phyloP scores from a whole-genome alignment of 768 basidiomycete species.

The Hebeloma cylindrosporum region DNA sequence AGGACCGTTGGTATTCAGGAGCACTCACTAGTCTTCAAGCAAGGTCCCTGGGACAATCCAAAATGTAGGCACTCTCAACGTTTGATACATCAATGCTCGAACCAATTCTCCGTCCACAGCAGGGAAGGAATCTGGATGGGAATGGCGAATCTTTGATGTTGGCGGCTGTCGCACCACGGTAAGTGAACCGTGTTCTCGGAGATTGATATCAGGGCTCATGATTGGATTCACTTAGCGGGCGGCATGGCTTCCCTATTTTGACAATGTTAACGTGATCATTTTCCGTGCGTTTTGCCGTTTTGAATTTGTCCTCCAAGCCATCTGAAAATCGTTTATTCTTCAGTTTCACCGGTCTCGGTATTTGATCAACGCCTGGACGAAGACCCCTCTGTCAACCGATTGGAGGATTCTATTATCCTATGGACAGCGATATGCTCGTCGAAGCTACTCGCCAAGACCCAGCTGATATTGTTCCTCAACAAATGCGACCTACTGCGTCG shows the following conservation, averaged over 20 bases:
- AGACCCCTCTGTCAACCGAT: slow-evolving; percentile 66
- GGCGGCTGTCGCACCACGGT: slow-evolving; percentile 72
- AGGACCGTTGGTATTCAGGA: slow-evolving; percentile 75
- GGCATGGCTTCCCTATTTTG: slow-evolving; percentile 81
- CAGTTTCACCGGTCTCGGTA: slow-evolving; percentile 73
- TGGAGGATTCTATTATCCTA: slow-evolving; percentile 71
- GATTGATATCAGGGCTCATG: slow-evolving; percentile 1
- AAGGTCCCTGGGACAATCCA: slow-evolving; percentile 38
- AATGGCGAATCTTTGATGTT: slow-evolving; percentile 78
- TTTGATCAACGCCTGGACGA: slow-evolving; percentile 77
- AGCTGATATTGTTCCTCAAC: slow-evolving; percentile 65
- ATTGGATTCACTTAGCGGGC: slow-evolving; percentile 48
- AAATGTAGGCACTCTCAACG: slow-evolving; percentile 25
- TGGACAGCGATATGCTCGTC: slow-evolving; percentile 73
- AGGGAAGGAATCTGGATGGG: slow-evolving; percentile 41
- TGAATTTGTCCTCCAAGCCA: neutral
- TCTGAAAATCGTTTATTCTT: slow-evolving; percentile 5
- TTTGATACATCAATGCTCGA: neutral
- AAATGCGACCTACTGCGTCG: slow-evolving; percentile 68
- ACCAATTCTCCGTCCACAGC: slow-evolving; percentile 10
- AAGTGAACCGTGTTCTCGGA: slow-evolving; percentile 25
- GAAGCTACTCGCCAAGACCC: slow-evolving; percentile 57
- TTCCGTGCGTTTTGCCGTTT: slow-evolving; percentile 46
- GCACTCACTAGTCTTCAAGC: slow-evolving; percentile 49
- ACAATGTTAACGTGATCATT: slow-evolving; percentile 76